These are phyloP conservation scores for Pecoramyces ruminantium DNA, from an alignment of 192 early-diverging fungal genomes.

Conservation along the genomic window DNA sequence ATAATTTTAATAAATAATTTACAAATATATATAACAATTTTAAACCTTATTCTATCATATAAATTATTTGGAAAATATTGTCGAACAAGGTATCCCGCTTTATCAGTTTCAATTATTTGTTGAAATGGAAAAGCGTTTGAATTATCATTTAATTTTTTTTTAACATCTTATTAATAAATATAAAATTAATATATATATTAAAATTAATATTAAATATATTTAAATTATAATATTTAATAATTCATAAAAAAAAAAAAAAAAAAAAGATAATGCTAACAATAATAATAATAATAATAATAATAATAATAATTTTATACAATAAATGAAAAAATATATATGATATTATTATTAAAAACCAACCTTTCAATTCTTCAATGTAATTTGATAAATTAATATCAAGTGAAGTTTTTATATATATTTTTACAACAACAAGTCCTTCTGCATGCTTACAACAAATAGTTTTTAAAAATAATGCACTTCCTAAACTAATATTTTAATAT, in stretches of 20 bases:
- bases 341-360: not conserved
- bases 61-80: slow-evolving; percentile 80
- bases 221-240: too few relatives aligned
- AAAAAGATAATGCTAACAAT: too few relatives aligned
- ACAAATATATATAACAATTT: not conserved
- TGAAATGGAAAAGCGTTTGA: slow-evolving; percentile 68
- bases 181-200: too few relatives aligned
- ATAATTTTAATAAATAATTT: slow-evolving; percentile 3
- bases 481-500: slow-evolving; percentile 43
- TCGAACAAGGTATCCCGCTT: slow-evolving; percentile 73
- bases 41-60: slow-evolving; percentile 83
- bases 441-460: slow-evolving; percentile 68
- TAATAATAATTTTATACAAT: not conserved
- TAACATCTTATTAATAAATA: slow-evolving; percentile 7
- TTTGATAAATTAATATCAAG: slow-evolving; percentile 32
- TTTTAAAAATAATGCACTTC: slow-evolving; percentile 87
- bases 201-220: too few relatives aligned
- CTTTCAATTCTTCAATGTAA: slow-evolving; percentile 22
- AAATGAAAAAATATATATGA: not conserved
- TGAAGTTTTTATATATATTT: slow-evolving; percentile 82
- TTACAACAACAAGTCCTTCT: slow-evolving; percentile 72
- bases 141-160: slow-evolving; percentile 31
- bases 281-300: not conserved
- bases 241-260: too few relatives aligned
- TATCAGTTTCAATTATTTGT: slow-evolving; percentile 69